phyloP scores from a whole-genome alignment of 2,329 filamentous ascomycete genomes.

The Nemania diffusa region DNA sequence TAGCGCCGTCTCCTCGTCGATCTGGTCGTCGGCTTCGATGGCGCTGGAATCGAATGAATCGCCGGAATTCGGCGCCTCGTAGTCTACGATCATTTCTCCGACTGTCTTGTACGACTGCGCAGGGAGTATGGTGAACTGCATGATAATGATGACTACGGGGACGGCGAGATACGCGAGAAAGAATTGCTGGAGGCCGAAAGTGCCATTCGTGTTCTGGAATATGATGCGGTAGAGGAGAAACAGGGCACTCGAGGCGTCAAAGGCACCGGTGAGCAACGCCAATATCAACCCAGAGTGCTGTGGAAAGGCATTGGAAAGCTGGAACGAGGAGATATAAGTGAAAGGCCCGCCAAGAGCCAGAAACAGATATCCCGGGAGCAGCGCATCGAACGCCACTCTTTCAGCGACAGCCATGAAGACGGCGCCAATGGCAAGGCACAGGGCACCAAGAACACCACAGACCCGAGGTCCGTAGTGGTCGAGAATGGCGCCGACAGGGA shows the following conservation, averaged over 20 bases:
- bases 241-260: constrained; percentile 82
- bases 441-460: constrained; percentile 75
- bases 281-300: constrained; percentile 81
- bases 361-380: constrained; percentile 78
- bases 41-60: constrained; percentile 46
- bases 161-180: constrained; percentile 79
- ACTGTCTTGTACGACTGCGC: constrained; percentile 83
- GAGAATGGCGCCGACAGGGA: constrained; percentile 86
- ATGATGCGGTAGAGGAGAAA: constrained; percentile 79
- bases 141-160: constrained; percentile 71
- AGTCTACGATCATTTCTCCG: constrained; percentile 81
- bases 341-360: constrained; percentile 83
- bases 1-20: constrained; percentile 67
- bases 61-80: constrained; percentile 62
- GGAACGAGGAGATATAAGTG: constrained; percentile 84
- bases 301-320: constrained; percentile 86
- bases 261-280: constrained; percentile 81
- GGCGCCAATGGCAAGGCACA: constrained; percentile 76
- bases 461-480: constrained; percentile 84
- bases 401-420: constrained; percentile 76
- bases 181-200: constrained; percentile 73
- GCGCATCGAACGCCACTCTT: constrained; percentile 76
- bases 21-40: constrained; percentile 61
- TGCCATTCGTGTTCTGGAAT: constrained; percentile 66
- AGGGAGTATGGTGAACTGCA: constrained; percentile 79